These are phyloP conservation scores for Leccinum subrobustum DNA, from an alignment of 1,284 basidiomycete genomes.

Conservation along the genomic window DNA sequence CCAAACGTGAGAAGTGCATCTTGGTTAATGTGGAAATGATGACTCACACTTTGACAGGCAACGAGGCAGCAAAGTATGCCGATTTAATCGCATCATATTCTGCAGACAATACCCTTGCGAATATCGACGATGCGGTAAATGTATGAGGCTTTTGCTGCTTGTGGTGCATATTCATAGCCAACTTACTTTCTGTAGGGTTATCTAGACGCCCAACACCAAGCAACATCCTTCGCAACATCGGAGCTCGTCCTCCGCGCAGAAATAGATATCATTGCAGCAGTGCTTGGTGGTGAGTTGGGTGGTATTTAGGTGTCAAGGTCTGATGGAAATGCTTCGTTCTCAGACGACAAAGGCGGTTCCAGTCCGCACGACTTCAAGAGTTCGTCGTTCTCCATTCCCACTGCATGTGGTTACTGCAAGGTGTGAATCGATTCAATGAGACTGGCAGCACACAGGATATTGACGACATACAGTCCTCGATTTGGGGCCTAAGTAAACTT, in stretches of 20 bases:
- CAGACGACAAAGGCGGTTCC: constrained; percentile 71
- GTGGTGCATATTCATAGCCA: constrained; percentile 3
- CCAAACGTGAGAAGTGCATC: constrained; percentile 52
- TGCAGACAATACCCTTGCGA: constrained; percentile 53
- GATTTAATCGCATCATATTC: constrained; percentile 52
- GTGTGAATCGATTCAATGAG: constrained; percentile 36
- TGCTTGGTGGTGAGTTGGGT: constrained; percentile 60
- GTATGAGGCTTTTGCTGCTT: constrained; percentile 38
- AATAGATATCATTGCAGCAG: constrained; percentile 55
- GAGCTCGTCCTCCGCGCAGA: constrained; percentile 57
- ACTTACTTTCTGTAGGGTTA: constrained; percentile 47
- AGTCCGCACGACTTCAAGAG: constrained; percentile 79
- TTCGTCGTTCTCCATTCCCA: constrained; percentile 80
- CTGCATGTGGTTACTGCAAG: constrained; percentile 78
- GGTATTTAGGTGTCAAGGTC: neutral
- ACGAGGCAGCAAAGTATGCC: constrained; percentile 54
- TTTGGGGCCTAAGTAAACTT: constrained; percentile 84
- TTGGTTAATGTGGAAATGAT: neutral
- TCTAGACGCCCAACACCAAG: constrained; percentile 63
- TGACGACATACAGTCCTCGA: constrained; percentile 55
- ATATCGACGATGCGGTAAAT: constrained; percentile 63
- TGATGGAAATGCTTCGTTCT: constrained; percentile 4
- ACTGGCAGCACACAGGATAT: neutral
- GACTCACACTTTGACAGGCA: constrained; percentile 39
- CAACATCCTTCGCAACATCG: constrained; percentile 53